Percentiles rank a stretch among this genome's conserved stretches.
These are phyloP conservation scores for Chytriomyces hyalinus DNA, from an alignment of 192 early-diverging fungal genomes.

Conservation along the genomic window DNA sequence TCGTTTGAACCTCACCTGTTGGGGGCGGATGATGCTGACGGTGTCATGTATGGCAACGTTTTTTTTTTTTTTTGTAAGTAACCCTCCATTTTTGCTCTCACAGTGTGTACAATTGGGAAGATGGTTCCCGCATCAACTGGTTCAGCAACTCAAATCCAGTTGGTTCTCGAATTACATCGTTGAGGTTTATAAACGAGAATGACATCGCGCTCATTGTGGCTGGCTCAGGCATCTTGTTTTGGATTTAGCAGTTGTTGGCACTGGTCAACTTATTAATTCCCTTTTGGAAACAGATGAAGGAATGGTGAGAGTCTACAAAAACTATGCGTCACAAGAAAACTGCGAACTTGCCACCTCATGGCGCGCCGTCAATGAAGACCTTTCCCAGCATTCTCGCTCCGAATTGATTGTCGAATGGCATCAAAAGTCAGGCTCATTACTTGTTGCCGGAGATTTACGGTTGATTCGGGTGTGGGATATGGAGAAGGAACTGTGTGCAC, in stretches of 20 bases:
- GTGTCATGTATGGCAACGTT: conserved; percentile 58
- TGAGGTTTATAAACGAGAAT: conserved; percentile 92
- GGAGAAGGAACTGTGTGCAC: conserved; percentile 71
- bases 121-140: conserved; percentile 61
- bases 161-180: conserved; percentile 70
- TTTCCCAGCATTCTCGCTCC: conserved; percentile 40
- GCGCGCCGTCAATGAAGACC: conserved; percentile 74
- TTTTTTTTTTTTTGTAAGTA: no score
- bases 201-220: conserved; percentile 81
- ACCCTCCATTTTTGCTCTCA: no score
- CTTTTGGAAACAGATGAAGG: conserved; percentile 69
- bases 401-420: conserved; percentile 82
- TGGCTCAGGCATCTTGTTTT: conserved; percentile 69
- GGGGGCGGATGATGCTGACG: conserved; percentile 73
- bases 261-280: not conserved
- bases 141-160: conserved; percentile 74
- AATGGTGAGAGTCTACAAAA: conserved; percentile 74
- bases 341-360: conserved; percentile 75
- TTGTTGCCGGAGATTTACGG: conserved; percentile 70
- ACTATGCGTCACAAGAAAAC: conserved; percentile 65
- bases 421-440: conserved; percentile 68
- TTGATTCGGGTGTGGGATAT: conserved; percentile 83
- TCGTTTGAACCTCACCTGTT: conserved; percentile 85
- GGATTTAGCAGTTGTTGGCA: not conserved
- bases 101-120: conserved; percentile 80